Evolutionary conservation across 2,329 filamentous ascomycete genomes (phyloP).

Genomic region (Penicillium sp.): DNA sequence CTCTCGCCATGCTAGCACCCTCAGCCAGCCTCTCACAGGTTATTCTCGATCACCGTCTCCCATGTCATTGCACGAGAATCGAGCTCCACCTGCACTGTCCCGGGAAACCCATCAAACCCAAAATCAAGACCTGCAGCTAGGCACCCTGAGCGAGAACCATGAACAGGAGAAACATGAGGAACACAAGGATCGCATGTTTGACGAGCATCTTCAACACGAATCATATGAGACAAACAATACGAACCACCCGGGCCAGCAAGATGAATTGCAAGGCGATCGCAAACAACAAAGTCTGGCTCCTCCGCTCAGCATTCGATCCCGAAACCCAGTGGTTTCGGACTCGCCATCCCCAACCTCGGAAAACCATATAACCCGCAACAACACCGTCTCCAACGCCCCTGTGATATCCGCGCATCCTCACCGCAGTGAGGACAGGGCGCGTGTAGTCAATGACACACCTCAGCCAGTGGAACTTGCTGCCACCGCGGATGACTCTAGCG

Average conservation of each 20-base stretch:
- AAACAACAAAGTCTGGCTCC: neutral
- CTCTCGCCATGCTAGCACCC: conserved; percentile 7
- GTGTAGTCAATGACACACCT: conserved; percentile 21
- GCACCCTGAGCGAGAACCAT: neutral
- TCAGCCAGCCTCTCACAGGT: conserved; percentile 5
- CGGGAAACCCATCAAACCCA: neutral
- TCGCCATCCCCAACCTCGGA: neutral
- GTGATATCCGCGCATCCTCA: conserved; percentile 18
- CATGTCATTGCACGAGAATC: conserved; percentile 4
- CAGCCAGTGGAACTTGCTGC: conserved; percentile 37
- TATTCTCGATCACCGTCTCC: conserved; percentile 2
- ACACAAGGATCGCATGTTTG: neutral
- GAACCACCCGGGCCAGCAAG: neutral
- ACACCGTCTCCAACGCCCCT: conserved; percentile 10
- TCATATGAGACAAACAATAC: neutral
- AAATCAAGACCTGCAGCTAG: neutral
- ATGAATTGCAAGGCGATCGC: neutral
- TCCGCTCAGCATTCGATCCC: conserved; percentile 9
- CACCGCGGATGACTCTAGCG: conserved; percentile 39
- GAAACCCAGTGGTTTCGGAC: conserved; percentile 4
- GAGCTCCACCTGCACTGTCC: neutral
- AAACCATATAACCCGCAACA: neutral
- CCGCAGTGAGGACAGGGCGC: conserved; percentile 19
- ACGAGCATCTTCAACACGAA: neutral
- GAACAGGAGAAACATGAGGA: conserved; percentile 2